Base-by-base conservation (phyloP, 2,329 filamentous ascomycete genomes). In the Fusarium fracticaudum region DNA sequence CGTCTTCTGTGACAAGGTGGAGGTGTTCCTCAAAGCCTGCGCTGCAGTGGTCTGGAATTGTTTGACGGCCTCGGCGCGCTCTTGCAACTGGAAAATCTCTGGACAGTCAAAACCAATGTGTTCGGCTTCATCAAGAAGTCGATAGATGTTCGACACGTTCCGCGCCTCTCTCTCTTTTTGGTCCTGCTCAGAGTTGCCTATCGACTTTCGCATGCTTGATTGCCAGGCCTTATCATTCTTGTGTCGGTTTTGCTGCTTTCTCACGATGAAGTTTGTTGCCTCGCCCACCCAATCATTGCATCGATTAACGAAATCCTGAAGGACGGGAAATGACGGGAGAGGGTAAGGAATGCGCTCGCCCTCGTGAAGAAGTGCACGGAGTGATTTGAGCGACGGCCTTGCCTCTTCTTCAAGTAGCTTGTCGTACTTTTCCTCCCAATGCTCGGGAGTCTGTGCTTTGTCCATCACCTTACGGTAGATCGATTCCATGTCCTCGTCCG, bases 281-380 rank as follows among this genome's bases (percentile, higher is more conserved):
- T 98, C 96, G 79, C 98, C 96, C 72, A 98, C 94, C 93, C 97
- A 98, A 81, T 97, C 95, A 83, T 98, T 97, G 86, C 96, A 98
- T 79, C 94, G 92, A 77, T 98, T 95, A 81, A 99, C 96, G 85
- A 97, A 99, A 75, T 92, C 90, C 83, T 91, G 93, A 77, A 99
- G 88, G 77, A 94, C 90, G 77, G 93, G 89, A 72, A 99, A 88
- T 72, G 94, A 95, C 74, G 92, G 91, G 71, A 99, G 89, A 66
- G 94, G 92, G 86, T 94, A 97, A 67, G 96, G 95, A 79, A 99
- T 98, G 83, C 94, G 95, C 85, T 99, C 96, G 82, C 96, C 96
- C 87, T 99, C 96, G 80, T 92, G 92, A 67, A 98, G 87, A 63
- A 99, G 87, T 55, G 91, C 91, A 73, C 96, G 93, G 77, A 99